A percentile compares a stretch with the other conserved stretches of the same genome.
These are phyloP conservation scores for Narthecium ossifragum DNA, from an alignment of 106 monocot genomes.

Conservation along the genomic window DNA sequence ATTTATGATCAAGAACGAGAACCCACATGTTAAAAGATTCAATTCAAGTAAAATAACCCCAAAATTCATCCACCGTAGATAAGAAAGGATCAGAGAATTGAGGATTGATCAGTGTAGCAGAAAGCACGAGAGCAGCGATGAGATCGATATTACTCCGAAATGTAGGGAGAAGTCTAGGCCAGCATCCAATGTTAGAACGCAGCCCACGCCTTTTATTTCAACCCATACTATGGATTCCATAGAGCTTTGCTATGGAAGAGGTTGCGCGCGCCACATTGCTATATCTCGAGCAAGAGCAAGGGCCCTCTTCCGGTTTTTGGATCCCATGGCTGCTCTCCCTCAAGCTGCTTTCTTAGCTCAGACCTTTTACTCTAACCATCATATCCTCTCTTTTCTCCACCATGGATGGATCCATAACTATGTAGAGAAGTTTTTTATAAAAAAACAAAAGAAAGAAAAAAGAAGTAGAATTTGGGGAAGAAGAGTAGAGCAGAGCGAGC, in stretches of 20 bases:
- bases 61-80: no score
- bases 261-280: constrained; percentile 51
- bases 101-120: constrained; percentile 29
- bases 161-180: constrained; percentile 48
- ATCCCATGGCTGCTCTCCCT: constrained; percentile 15
- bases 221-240: constrained; percentile 30
- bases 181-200: constrained; percentile 23
- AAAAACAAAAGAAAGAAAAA: no score
- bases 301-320: constrained; percentile 29
- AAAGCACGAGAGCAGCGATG: constrained; percentile 18
- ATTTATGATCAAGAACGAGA: no score
- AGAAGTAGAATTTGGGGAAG: no score
- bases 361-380: constrained; percentile 52
- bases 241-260: constrained; percentile 51
- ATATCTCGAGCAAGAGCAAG: constrained; percentile 38
- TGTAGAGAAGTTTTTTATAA: no score
- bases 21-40: no score
- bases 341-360: constrained; percentile 25
- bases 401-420: no score
- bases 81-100: constrained; percentile 33
- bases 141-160: constrained; percentile 12
- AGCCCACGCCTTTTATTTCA: constrained; percentile 54
- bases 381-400: no score
- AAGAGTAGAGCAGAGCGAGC: no score
- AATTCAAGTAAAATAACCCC: no score